Evolutionary conservation across 169 alveolate genomes (phyloP), one percentile per base, ranked within the genome.

Genomic region (Plasmodium knowlesi): DNA sequence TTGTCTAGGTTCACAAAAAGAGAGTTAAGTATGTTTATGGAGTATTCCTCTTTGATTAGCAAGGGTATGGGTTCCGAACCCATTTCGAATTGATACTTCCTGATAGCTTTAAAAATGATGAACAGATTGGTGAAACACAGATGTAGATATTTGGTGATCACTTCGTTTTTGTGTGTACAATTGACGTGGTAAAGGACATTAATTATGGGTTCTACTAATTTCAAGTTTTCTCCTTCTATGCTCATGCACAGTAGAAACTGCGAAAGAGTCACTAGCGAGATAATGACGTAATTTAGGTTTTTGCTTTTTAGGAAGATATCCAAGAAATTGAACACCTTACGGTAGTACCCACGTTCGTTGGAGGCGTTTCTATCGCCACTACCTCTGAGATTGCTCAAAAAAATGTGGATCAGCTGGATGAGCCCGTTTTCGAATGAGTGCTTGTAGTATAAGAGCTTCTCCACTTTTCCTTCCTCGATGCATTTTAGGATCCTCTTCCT

Each of bases 351-450:
- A 9, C 39, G 76, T 5, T 67, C n/a, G 61, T 1, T 14, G 61
- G 8, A 22, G 61, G 19, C 3, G 8, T 12, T 5, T 43, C 54
- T 43, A 3, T 3, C 16, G 34, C 32, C n/a, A 2, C 76, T 25
- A 0, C 41, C 41, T 14, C 76, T n/a, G 37, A 67, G 71, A 10
- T 54, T 82, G 83, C 84, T 91, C 83, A 91, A 91, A 91, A 81
- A 81, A 32, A 91, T 46, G 84, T 25, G 39, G 53, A 91, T 34
- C 43, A 81, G 71, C 57, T 91, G 39, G 25, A 71, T 82, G 41
- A 91, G 76, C n/a, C 95, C 95, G 39, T 73, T 91, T 41, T 91
- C 95, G 82, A 80, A 91, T 0, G 95, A 82, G 39, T 91, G 92
- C 28, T 72, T 91, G 78, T 81, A 91, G 76, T 91, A 91, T 53